Conservation (phyloP, 441 rosid species). For the Pelargonium australe region DNA sequence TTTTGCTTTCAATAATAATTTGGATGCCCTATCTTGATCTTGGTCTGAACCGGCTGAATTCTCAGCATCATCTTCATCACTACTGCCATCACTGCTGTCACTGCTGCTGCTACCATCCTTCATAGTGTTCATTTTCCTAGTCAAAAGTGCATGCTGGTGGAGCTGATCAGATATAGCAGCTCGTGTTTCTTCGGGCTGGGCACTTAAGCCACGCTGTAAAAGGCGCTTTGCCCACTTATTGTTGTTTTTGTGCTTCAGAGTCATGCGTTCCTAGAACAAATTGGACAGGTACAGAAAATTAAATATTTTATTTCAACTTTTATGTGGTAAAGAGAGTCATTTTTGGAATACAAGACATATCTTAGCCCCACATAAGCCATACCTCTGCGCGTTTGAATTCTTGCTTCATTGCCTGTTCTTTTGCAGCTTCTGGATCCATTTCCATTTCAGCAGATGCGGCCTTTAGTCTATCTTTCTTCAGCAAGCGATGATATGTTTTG, state of each 20-base stretch:
- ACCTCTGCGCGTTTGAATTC: conserved; percentile 80
- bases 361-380: conserved; percentile 14
- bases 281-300: conserved; percentile 7
- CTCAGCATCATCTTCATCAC: conserved; percentile 53
- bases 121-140: conserved; percentile 74
- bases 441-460: conserved; percentile 36
- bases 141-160: conserved; percentile 57
- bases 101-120: conserved; percentile 51
- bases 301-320: not conserved
- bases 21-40: conserved; percentile 39
- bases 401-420: conserved; percentile 73
- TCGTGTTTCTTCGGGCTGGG: conserved; percentile 72
- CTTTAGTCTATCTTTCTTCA: conserved; percentile 59
- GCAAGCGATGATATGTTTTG: conserved; percentile 70
- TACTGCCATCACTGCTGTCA: conserved; percentile 50
- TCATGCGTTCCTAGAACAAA: conserved; percentile 71
- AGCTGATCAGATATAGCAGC: conserved; percentile 83
- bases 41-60: conserved; percentile 34
- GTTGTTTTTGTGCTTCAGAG: conserved; percentile 67
- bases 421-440: conserved; percentile 78
- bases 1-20: conserved; percentile 55
- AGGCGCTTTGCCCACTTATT: conserved; percentile 80
- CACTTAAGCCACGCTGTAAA: conserved; percentile 57
- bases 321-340: not conserved
- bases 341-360: not conserved